Base-by-base conservation (phyloP, 2,329 filamentous ascomycete species). In the Xylaria sp. region DNA sequence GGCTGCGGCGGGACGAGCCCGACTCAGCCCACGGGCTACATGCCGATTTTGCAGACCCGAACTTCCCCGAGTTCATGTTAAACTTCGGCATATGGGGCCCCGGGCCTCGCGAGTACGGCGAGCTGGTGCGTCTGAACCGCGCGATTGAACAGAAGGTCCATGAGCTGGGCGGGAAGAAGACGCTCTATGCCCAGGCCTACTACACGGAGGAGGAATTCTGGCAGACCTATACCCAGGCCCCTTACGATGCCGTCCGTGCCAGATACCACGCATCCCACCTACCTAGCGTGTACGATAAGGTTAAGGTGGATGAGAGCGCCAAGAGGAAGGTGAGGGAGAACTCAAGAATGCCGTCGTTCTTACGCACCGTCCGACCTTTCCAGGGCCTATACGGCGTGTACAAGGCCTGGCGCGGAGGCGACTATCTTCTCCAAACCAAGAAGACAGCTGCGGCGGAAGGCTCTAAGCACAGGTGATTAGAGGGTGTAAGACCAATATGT, bases 201-300 rank as follows among this genome's bases (percentile, higher is more conserved):
- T 88, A 88, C 67, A 82, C 78, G 2, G 81, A 87, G 65, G 78
- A 82, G 0, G 87, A 90, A 59, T 90, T 90, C 66, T 89, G 87
- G 86, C 68, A 74, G 8, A 76, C 82, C 48, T 90, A 89, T 56
- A 81, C 88, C 65, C 74, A 77, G 37, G 62, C 72, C 7, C 82
- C 81, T 64, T 89, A 90, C 57, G 81, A 88, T 41, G 68, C 65
- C 2, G 70, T 89, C 48, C 72, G 87, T 17, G 67, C 69, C 20
- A 83, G 80, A 64, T 90, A 89, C 63, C 71, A 75, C 4, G 87
- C 87, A 0, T 72, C 72, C 1, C 78, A 82, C 44, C 65, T 90
- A 57, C 86, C 85, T 0, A 85, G 74, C 24, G 85, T 89, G 1
- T 88, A 85, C 56, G 85, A 90, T 61, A 90, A 90, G 71, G 84